These are phyloP conservation scores for Amylostereum areolatum DNA, from an alignment of 1,284 basidiomycete genomes.

Conservation along the genomic window DNA sequence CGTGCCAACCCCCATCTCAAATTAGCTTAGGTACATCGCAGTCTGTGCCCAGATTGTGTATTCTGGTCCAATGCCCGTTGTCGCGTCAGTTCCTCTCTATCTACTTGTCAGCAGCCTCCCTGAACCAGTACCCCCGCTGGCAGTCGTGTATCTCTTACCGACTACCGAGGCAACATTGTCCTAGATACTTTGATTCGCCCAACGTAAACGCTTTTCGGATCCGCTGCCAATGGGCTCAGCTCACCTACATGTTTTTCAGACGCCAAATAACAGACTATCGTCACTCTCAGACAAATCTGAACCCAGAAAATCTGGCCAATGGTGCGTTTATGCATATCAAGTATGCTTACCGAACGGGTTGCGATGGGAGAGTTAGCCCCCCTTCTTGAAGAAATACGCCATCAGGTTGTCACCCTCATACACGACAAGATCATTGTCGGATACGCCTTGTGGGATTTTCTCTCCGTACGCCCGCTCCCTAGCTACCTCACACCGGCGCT, in stretches of 20 bases:
- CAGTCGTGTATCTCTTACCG: slow-evolving; percentile 33
- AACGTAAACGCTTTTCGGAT: slow-evolving; percentile 31
- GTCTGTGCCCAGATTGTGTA: slow-evolving; percentile 40
- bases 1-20: not conserved
- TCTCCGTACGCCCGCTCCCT: slow-evolving; percentile 35
- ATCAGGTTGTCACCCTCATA: slow-evolving; percentile 36
- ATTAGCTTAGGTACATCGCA: slow-evolving; percentile 35
- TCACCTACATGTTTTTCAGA: slow-evolving; percentile 1
- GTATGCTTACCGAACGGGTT: not conserved
- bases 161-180: slow-evolving; percentile 44
- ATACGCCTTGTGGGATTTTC: slow-evolving; percentile 47
- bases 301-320: slow-evolving; percentile 30
- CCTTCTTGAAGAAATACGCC: slow-evolving; percentile 40
- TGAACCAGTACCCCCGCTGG: not conserved
- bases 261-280: slow-evolving; percentile 26
- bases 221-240: not conserved
- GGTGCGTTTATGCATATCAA: slow-evolving; percentile 27
- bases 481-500: too few relatives aligned
- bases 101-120: not conserved
- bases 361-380: slow-evolving; percentile 29
- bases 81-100: slow-evolving; percentile 36
- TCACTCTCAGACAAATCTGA: slow-evolving; percentile 38
- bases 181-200: slow-evolving; percentile 51
- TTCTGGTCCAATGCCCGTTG: slow-evolving; percentile 41
- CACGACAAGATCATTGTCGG: slow-evolving; percentile 48